Base-by-base conservation (phyloP, 2,329 filamentous ascomycete genomes). In the Epicoccum sorghinum region DNA sequence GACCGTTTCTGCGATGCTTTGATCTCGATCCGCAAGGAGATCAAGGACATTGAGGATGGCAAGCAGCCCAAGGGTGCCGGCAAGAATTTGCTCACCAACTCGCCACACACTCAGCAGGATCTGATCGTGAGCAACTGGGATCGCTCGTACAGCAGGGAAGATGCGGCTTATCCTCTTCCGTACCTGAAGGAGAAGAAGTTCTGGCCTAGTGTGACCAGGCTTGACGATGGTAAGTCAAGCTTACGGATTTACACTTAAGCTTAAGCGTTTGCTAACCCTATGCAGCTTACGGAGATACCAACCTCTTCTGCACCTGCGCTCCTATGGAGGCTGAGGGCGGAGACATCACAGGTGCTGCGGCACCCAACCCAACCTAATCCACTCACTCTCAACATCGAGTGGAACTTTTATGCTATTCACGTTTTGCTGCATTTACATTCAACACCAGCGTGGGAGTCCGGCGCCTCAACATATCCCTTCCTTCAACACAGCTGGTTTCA, bases 101-200 rank as follows among this genome's bases (percentile, higher is more conserved):
- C 92, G 35, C 93, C 93, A 6, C 93, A 98, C 77, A 89, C 89
- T 0, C 87, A 93, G 78, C 84, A 86, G 43, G 93, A 97, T 73
- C 77, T 98, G 30, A 80, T 97, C 43, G 70, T 82, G 1, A 84
- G 84, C 3, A 86, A 90, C 66, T 98, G 93, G 93, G 82, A 90
- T 58, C 82, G 93, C n/a, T 81, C 86, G 1, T 98, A 98, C 74
- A 85, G 82, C 1, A 80, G 92, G 25, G 89, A 95, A 78, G 83
- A 87, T 77, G 93, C 93, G 0, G 93, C 91, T 0, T 98, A 96
- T 73, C 93, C 93, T 14, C 73, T 96, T 59, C 81, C 86, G 0
- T 96, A 86, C 77, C 78, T 98, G 58, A 84, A 85, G 74, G 90
- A 96, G 84, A 97, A 96, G 88, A 98, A 98, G 82, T 97, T 97